These are phyloP conservation scores for Cavenderia fasciculata DNA, from an alignment of 78 protist genomes.

Conservation along the genomic window DNA sequence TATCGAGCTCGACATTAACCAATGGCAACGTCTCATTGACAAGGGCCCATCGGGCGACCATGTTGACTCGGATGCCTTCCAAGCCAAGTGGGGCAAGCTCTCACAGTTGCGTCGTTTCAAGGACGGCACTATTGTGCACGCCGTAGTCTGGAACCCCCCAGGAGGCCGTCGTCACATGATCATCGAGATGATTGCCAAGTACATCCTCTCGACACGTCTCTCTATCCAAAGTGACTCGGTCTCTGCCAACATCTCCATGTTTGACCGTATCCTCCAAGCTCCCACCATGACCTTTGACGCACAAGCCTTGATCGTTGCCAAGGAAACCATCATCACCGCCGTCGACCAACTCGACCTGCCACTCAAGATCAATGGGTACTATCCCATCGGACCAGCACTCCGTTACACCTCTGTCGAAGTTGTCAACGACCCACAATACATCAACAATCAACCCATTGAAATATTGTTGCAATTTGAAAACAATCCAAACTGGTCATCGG, in stretches of 20 bases:
- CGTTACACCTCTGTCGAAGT: constrained; percentile 53
- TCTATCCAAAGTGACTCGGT: constrained; percentile 9
- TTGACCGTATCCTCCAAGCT: constrained; percentile 23
- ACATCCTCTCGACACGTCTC: constrained; percentile 17
- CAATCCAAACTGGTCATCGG: constrained; percentile 34
- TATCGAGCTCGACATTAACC: constrained; percentile 4
- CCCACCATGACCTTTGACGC: constrained; percentile 2
- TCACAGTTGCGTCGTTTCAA: constrained; percentile 70
- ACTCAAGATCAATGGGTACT: constrained; percentile 25
- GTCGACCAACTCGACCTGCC: constrained; percentile 22
- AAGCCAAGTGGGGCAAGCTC: constrained; percentile 62
- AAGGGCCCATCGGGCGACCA: constrained; percentile 76
- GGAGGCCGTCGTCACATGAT: constrained; percentile 36
- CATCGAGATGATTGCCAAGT: constrained; percentile 36
- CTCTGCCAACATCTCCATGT: background rate
- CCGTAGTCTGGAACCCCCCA: constrained; percentile 59
- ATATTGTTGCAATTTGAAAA: constrained; percentile 16
- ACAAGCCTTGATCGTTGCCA: background rate
- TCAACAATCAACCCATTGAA: constrained; percentile 18
- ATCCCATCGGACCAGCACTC: constrained; percentile 29
- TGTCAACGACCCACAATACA: background rate
- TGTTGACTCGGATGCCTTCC: constrained; percentile 24
- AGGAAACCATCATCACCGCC: background rate
- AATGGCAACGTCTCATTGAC: constrained; percentile 58
- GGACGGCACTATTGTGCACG: constrained; percentile 72